Conservation (phyloP, 768 basidiomycete species). For the Ephemerocybe angulata region DNA sequence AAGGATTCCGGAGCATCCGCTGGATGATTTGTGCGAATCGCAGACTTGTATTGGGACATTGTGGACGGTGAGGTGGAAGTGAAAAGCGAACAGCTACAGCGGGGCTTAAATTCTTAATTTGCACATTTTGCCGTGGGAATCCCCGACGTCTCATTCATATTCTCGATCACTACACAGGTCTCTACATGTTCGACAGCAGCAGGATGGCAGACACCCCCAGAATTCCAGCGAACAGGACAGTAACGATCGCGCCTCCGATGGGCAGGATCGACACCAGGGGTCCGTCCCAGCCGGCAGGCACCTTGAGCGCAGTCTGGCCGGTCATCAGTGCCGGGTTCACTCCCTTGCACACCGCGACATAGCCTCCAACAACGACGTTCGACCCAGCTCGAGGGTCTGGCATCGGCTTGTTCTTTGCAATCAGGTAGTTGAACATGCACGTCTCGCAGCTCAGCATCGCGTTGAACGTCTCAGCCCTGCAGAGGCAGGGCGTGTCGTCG, state of each 20-base stretch:
- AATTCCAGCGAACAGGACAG: slow-evolving; percentile 40
- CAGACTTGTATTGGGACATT: slow-evolving; percentile 55
- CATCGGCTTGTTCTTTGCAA: slow-evolving; percentile 44
- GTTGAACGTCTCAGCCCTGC: slow-evolving; percentile 38
- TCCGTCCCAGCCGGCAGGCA: slow-evolving; percentile 60
- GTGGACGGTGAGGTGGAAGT: slow-evolving; percentile 25
- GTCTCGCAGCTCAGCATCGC: slow-evolving; percentile 55
- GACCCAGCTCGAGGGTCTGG: slow-evolving; percentile 58
- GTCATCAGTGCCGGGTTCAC: slow-evolving; percentile 37
- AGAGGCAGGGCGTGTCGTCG: slow-evolving; percentile 51
- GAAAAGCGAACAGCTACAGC: slow-evolving; percentile 16
- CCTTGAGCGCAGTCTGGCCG: slow-evolving; percentile 36
- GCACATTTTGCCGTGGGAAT: slow-evolving; percentile 24
- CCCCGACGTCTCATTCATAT: not conserved
- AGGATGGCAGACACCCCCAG: slow-evolving; percentile 47
- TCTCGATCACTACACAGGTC: not conserved
- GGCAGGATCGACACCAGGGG: slow-evolving; percentile 48
- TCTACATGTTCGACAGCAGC: slow-evolving; percentile 54
- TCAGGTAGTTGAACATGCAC: slow-evolving; percentile 59
- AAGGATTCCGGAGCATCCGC: slow-evolving; percentile 30
- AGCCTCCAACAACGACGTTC: slow-evolving; percentile 60
- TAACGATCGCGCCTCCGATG: slow-evolving; percentile 38
- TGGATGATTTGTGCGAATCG: slow-evolving; percentile 36
- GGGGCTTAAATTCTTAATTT: slow-evolving; percentile 26
- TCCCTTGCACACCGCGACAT: slow-evolving; percentile 43